Conservation (phyloP, 163 green algal species). For the Volvox carteri region DNA sequence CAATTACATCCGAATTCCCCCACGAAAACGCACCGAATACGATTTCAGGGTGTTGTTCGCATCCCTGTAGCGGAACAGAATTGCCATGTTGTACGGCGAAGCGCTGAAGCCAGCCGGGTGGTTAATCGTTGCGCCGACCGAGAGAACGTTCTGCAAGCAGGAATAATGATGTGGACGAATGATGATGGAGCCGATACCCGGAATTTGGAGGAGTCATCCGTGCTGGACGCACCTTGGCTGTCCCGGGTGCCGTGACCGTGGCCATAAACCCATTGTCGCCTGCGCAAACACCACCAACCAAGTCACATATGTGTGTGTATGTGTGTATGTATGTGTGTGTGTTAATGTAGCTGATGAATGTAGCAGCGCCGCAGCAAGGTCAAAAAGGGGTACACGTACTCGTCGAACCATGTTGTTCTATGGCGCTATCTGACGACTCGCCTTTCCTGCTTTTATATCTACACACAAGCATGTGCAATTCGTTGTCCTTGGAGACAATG, state of each 20-base stretch:
- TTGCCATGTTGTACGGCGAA: not conserved
- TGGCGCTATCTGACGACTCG: too few species aligned
- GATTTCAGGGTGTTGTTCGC: not conserved
- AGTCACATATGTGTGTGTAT: not conserved
- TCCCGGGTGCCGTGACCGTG: not conserved
- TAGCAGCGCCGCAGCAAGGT: too few species aligned
- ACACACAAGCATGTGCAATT: too few species aligned
- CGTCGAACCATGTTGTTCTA: too few species aligned
- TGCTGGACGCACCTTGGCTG: not conserved
- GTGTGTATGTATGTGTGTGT: not conserved
- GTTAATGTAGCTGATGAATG: not conserved
- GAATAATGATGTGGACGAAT: not conserved
- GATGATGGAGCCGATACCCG: not conserved
- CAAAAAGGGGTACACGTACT: too few species aligned
- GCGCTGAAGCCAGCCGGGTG: not conserved
- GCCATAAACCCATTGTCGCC: constrained; percentile 20
- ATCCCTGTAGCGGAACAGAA: not conserved
- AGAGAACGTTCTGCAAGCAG: constrained; percentile 18
- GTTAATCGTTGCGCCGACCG: not conserved
- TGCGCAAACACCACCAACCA: not conserved
- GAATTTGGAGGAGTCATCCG: not conserved
- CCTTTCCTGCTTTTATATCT: too few species aligned
- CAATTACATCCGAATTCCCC: too few species aligned
- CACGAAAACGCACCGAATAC: not conserved
- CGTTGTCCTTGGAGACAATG: too few species aligned